These are phyloP conservation scores for Dipteronia dyeriana DNA, from an alignment of 345 rosid species.

Conservation along the genomic window DNA sequence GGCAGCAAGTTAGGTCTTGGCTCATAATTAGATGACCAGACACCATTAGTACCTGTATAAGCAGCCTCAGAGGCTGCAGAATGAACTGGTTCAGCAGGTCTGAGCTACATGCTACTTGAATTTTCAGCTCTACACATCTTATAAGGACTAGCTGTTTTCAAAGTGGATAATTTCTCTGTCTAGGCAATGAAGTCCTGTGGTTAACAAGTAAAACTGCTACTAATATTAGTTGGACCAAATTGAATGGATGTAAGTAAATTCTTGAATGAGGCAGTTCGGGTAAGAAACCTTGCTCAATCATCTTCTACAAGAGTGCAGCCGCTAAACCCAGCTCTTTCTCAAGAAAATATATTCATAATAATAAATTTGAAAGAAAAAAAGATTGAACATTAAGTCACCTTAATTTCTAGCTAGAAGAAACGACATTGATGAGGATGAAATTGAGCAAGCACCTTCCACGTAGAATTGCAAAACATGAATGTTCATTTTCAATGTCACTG, in stretches of 20 bases:
- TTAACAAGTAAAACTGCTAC: not conserved
- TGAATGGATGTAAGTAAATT: not conserved
- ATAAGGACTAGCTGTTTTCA: not conserved
- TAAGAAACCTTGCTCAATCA: not conserved
- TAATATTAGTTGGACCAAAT: not conserved
- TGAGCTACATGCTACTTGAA: too few species aligned
- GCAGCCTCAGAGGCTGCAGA: not conserved
- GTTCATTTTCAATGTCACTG: not conserved
- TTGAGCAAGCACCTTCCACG: slow-evolving; percentile 1
- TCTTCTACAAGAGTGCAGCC: not conserved
- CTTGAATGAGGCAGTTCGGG: not conserved
- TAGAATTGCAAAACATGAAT: not conserved
- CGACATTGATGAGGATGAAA: not conserved
- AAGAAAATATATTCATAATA: not conserved
- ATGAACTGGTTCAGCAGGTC: not conserved
- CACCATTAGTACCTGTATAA: not conserved
- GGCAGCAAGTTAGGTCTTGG: not conserved
- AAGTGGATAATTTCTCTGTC: not conserved
- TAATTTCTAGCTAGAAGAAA: not conserved
- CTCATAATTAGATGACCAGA: not conserved
- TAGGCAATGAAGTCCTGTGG: not conserved
- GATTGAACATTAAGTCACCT: not conserved
- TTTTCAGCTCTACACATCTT: too few species aligned
- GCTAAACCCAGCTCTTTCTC: not conserved
- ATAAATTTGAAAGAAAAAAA: not conserved